These are phyloP conservation scores for Pseudogymnoascus sp. DNA, from an alignment of 2,329 filamentous ascomycete genomes.

Conservation along the genomic window DNA sequence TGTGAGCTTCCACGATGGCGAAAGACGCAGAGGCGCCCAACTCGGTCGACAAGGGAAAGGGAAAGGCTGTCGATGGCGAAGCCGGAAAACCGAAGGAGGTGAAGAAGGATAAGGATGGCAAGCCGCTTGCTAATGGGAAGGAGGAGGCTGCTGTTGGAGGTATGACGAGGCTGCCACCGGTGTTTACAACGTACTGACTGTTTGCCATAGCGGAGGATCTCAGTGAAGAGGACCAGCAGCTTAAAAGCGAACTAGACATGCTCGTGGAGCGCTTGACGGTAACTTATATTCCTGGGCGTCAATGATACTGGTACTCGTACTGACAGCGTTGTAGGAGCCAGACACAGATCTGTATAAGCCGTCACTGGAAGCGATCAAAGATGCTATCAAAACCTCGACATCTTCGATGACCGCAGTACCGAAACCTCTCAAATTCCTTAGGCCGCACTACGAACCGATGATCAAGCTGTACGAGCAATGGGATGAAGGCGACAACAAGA, in stretches of 20 bases:
- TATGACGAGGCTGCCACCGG: slow-evolving; percentile 21
- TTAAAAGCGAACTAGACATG: slow-evolving; percentile 98
- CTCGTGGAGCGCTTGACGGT: slow-evolving; percentile 91
- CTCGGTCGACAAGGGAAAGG: slow-evolving; percentile 90
- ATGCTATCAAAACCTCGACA: slow-evolving; percentile 96
- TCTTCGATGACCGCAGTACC: slow-evolving; percentile 99
- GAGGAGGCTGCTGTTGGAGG: slow-evolving; percentile 56
- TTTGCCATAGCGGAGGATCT: slow-evolving; percentile 65
- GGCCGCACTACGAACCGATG: slow-evolving; percentile 90
- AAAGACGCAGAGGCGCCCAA: slow-evolving; percentile 85
- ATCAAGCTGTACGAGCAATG: slow-evolving; percentile 85
- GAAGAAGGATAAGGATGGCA: slow-evolving; percentile 62
- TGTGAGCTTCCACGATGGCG: slow-evolving; percentile 60
- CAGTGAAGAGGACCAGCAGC: slow-evolving; percentile 94
- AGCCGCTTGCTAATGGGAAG: slow-evolving; percentile 64
- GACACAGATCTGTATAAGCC: slow-evolving; percentile 84
- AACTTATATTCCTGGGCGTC: slow-evolving; percentile 25
- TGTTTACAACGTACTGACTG: slow-evolving; percentile 29
- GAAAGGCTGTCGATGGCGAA: slow-evolving; percentile 67
- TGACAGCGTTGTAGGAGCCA: slow-evolving; percentile 57
- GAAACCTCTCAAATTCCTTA: slow-evolving; percentile 94
- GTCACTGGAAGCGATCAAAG: slow-evolving; percentile 92
- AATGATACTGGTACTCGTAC: background rate
- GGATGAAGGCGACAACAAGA: slow-evolving; percentile 78
- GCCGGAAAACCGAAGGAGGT: slow-evolving; percentile 53